Percentiles rank a stretch among this genome's conserved stretches.
phyloP scores from a whole-genome alignment of 306 rosid species.

The Medicago truncatula region DNA sequence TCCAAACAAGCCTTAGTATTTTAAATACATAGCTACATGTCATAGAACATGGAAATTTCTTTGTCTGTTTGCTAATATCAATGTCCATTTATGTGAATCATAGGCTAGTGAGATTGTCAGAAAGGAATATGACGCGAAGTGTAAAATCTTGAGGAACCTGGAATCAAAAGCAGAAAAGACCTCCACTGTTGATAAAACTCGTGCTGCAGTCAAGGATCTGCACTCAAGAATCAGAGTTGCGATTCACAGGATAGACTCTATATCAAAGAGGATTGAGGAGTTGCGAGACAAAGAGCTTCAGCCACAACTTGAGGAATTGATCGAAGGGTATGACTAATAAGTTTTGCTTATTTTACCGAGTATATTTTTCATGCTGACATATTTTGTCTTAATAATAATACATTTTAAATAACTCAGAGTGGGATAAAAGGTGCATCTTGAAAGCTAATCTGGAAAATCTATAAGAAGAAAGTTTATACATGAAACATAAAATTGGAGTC shows the following conservation, averaged over 20 bases:
- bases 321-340: slow-evolving; percentile 67
- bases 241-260: slow-evolving; percentile 84
- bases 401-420: too few relatives aligned
- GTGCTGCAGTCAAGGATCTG: slow-evolving; percentile 86
- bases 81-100: slow-evolving; percentile 24
- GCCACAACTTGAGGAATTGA: slow-evolving; percentile 96
- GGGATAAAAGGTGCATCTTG: too few relatives aligned
- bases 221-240: slow-evolving; percentile 91
- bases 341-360: not conserved
- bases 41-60: slow-evolving; percentile 5
- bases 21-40: not conserved
- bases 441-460: too few relatives aligned
- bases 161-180: slow-evolving; percentile 73
- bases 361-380: slow-evolving; percentile 14
- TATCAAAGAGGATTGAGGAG: slow-evolving; percentile 90
- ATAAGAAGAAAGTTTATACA: too few relatives aligned
- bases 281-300: slow-evolving; percentile 94
- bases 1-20: not conserved
- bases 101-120: slow-evolving; percentile 91
- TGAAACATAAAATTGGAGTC: too few relatives aligned
- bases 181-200: slow-evolving; percentile 74
- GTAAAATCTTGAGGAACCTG: slow-evolving; percentile 75
- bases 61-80: slow-evolving; percentile 12
- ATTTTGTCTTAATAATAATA: too few relatives aligned
- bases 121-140: slow-evolving; percentile 78